A percentile compares a stretch with the other conserved stretches of the same genome.
These are phyloP conservation scores for Suhomyces bolitotheri DNA, from an alignment of 1,139 yeast species.

Conservation along the genomic window DNA sequence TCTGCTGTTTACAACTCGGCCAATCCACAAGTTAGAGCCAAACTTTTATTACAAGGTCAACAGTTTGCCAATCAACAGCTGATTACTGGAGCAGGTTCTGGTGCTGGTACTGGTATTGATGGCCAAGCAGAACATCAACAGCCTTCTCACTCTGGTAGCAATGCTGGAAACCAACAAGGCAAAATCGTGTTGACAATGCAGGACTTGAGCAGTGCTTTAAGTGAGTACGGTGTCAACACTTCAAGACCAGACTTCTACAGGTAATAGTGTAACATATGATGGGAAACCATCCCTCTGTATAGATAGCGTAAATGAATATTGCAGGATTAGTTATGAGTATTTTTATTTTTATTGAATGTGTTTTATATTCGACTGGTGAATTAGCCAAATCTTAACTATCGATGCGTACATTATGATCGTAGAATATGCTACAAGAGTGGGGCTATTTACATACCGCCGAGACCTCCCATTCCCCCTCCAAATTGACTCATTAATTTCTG, in stretches of 20 bases:
- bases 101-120: slow-evolving; percentile 41
- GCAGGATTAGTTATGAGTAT: no score
- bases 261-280: slow-evolving; percentile 4
- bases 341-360: no score
- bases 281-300: background rate
- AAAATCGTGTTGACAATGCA: slow-evolving; percentile 85
- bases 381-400: no score
- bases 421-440: background rate
- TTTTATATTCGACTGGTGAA: no score
- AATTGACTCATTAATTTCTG: slow-evolving; percentile 79
- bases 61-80: slow-evolving; percentile 52
- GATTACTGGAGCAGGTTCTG: slow-evolving; percentile 38
- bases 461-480: slow-evolving; percentile 42
- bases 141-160: slow-evolving; percentile 35
- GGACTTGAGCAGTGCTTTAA: slow-evolving; percentile 80
- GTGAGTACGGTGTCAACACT: slow-evolving; percentile 91
- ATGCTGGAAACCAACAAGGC: slow-evolving; percentile 65
- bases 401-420: background rate
- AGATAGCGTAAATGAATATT: background rate
- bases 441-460: slow-evolving; percentile 15
- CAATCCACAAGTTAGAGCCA: slow-evolving; percentile 84
- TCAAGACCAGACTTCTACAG: slow-evolving; percentile 93
- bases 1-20: slow-evolving; percentile 80
- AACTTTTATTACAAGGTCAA: slow-evolving; percentile 72
- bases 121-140: slow-evolving; percentile 37